A percentile compares a stretch with the other conserved stretches of the same genome.
phyloP scores from a whole-genome alignment of 2,329 filamentous ascomycete genomes.

The Pseudocercospora fuligena region DNA sequence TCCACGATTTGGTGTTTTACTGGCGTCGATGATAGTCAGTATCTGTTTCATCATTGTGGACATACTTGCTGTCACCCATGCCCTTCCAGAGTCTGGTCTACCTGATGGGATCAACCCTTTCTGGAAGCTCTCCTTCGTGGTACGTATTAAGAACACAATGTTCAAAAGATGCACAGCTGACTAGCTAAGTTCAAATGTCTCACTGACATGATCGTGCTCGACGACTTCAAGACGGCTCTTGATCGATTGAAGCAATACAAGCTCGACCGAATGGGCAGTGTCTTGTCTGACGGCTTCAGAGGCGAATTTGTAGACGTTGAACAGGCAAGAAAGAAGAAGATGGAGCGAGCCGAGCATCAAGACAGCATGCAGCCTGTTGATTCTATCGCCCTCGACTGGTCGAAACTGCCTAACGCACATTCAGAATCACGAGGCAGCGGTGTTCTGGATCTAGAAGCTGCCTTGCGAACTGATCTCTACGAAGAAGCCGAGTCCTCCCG shows the following conservation, averaged over 20 bases:
- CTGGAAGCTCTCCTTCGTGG: slow-evolving; percentile 66
- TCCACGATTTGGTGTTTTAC: slow-evolving; percentile 67
- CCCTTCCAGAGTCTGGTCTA: slow-evolving; percentile 33
- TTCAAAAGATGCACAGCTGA: neutral
- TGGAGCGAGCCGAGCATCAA: slow-evolving; percentile 18
- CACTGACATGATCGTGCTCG: slow-evolving; percentile 68
- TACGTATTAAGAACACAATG: neutral
- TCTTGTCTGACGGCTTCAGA: slow-evolving; percentile 34
- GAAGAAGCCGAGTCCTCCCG: slow-evolving; percentile 7
- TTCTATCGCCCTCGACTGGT: slow-evolving; percentile 23
- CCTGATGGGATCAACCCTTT: slow-evolving; percentile 67
- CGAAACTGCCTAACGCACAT: slow-evolving; percentile 8
- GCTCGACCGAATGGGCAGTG: slow-evolving; percentile 42
- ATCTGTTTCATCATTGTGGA: slow-evolving; percentile 67
- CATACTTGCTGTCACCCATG: slow-evolving; percentile 61
- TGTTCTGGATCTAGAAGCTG: slow-evolving; percentile 35
- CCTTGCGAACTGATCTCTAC: slow-evolving; percentile 27
- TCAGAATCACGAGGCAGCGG: slow-evolving; percentile 21
- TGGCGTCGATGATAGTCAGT: slow-evolving; percentile 64
- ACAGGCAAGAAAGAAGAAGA: slow-evolving; percentile 32
- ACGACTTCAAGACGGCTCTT: slow-evolving; percentile 68
- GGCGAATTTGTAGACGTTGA: slow-evolving; percentile 35
- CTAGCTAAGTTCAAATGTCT: slow-evolving; percentile 63
- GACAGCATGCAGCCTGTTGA: slow-evolving; percentile 8
- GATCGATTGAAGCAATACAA: slow-evolving; percentile 54